Evolutionary conservation across 2,329 filamentous ascomycete genomes (phyloP), one percentile per base, ranked within the genome.

Genomic region (Chaetothyriales sp.): DNA sequence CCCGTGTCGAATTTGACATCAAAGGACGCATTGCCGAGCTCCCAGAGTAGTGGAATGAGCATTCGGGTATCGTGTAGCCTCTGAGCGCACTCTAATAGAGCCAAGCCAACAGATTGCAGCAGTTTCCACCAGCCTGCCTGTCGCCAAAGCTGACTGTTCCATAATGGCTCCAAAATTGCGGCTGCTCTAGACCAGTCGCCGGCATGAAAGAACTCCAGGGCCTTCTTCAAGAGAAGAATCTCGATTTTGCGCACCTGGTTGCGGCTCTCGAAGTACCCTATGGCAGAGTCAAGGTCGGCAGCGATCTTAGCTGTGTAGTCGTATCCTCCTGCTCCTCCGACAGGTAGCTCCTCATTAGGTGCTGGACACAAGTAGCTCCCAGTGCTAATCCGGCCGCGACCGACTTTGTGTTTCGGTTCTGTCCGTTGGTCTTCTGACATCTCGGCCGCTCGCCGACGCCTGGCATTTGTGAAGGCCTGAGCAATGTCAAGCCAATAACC

Each of bases 301-400:
- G 74, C 55, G 44, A 81, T 74, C 47, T 75, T 66, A 44, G 64
- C 60, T 44, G 70, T 70, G 60, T 81, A 74, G 57, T 78, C 69
- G 55, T 74, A 72, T 1, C 72, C 71, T 25, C 62, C 59, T 5
- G 62, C 60, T 18, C 68, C 70, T 50, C 68, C 57, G 18, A 71
- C 53, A 10, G 74, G 69, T 32, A 66, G 67, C 62, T 82, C 79
- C 46, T 74, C 59, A 50, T 79, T 73, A 7, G 79, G 74, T 50
- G 79, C 74, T 1, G 75, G 75, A 5, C 74, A 76, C 25, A 82
- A 68, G 60, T 80, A 82, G 3, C 72, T 75, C 55, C 82, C 79
- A 57, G 81, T 81, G 12, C 70, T 52, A 43, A 69, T 66, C 18
- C 72, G 71, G 53, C 77, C 73, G 52, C 66, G 73, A 0, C 73